phyloP scores from a whole-genome alignment of 768 basidiomycete species.

The Rhodotorula diobovata region DNA sequence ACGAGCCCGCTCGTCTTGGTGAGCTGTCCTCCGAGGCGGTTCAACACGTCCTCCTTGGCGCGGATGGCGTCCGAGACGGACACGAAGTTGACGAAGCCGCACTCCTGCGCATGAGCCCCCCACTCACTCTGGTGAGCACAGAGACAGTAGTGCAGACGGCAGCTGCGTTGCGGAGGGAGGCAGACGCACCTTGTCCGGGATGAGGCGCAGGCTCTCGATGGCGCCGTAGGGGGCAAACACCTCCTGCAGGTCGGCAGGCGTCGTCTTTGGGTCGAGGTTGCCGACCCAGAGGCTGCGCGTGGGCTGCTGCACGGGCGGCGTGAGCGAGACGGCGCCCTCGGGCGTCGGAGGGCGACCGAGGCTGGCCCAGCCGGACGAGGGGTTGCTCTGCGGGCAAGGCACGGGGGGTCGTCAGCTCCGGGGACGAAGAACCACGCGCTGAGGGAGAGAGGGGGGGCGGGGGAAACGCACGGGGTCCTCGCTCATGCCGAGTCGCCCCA shows the following conservation, averaged over 20 bases:
- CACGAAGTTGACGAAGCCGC: conserved; percentile 98
- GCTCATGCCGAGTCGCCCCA: conserved; percentile 14
- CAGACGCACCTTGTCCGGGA: conserved; percentile 83
- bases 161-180: background rate
- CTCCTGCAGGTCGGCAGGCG: conserved; percentile 87
- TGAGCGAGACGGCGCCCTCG: conserved; percentile 57
- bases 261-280: conserved; percentile 89
- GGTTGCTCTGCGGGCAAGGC: background rate
- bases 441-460: conserved; percentile 23
- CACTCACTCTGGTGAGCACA: background rate
- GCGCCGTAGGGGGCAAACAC: conserved; percentile 96
- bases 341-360: conserved; percentile 39
- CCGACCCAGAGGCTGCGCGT: conserved; percentile 98
- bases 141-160: too few relatives aligned
- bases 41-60: conserved; percentile 95
- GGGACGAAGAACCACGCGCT: too few relatives aligned
- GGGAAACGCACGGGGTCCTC: conserved; percentile 14
- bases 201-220: conserved; percentile 86
- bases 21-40: conserved; percentile 71
- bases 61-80: conserved; percentile 90
- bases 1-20: conserved; percentile 71
- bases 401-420: too few relatives aligned
- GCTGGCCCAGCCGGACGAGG: conserved; percentile 17
- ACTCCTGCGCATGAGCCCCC: conserved; percentile 61
- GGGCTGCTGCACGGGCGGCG: conserved; percentile 79